phyloP scores from a whole-genome alignment of 306 rosid species.

The Medicago ruthenica region DNA sequence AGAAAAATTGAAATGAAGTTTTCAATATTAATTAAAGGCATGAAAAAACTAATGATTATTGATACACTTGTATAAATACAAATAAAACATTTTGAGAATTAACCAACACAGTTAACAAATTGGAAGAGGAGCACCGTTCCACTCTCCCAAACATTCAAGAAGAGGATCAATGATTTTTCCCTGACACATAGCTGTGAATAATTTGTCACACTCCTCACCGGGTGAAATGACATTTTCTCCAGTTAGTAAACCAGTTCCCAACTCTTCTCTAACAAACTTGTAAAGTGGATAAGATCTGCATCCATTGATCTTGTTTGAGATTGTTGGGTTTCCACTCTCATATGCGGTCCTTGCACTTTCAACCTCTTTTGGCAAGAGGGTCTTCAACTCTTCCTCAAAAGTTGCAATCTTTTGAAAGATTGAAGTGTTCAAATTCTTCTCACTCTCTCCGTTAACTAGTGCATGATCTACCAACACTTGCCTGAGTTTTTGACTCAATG shows the following conservation, averaged over 20 bases:
- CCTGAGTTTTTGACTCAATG: not conserved
- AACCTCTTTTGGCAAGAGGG: not conserved
- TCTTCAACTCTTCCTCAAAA: slow-evolving; percentile 8
- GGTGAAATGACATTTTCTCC: not conserved
- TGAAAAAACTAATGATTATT: too few species aligned
- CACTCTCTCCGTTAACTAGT: not conserved
- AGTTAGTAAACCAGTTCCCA: not conserved
- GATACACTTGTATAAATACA: not conserved
- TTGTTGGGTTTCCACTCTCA: not conserved
- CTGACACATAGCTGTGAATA: not conserved
- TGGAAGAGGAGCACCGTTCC: slow-evolving; percentile 15
- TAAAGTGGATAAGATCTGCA: not conserved
- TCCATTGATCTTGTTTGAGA: slow-evolving; percentile 1
- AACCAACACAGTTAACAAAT: not conserved
- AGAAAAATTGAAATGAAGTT: too few species aligned
- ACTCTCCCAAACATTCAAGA: not conserved
- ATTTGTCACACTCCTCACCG: not conserved
- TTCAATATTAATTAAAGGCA: too few species aligned
- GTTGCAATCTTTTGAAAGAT: slow-evolving; percentile 12
- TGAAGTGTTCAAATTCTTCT: not conserved
- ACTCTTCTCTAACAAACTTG: not conserved
- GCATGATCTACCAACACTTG: not conserved
- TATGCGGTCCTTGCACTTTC: not conserved
- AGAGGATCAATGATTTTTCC: not conserved
- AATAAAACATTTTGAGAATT: too few species aligned